phyloP scores from a whole-genome alignment of 805 yeast species.

The Jamesozyma piceae region DNA sequence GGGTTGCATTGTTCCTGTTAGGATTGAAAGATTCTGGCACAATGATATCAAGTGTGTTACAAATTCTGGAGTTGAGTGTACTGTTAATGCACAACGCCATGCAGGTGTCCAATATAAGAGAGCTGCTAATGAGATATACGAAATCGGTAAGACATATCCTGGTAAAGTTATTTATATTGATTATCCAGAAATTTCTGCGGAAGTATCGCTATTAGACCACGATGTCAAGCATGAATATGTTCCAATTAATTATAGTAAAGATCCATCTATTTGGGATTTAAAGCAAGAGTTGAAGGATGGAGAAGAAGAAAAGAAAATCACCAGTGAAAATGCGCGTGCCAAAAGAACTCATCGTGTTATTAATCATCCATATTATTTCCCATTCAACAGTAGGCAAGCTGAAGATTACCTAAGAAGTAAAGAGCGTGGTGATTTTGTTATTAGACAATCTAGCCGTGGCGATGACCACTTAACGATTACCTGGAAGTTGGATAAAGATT shows the following conservation, averaged over 20 bases:
- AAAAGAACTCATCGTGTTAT: constrained; percentile 62
- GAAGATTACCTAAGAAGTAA: constrained; percentile 86
- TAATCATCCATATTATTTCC: constrained; percentile 85
- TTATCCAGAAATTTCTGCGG: constrained; percentile 66
- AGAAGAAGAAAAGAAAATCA: constrained; percentile 40
- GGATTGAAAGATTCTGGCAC: constrained; percentile 43
- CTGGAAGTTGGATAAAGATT: constrained; percentile 88
- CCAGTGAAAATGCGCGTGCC: constrained; percentile 55
- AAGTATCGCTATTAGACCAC: constrained; percentile 56
- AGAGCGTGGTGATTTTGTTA: constrained; percentile 83
- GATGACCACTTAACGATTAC: constrained; percentile 82
- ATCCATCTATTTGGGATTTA: constrained; percentile 69
- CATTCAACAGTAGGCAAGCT: constrained; percentile 78
- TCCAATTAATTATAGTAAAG: constrained; percentile 35
- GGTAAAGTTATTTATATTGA: constrained; percentile 67
- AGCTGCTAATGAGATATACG: constrained; percentile 37
- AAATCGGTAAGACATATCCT: constrained; percentile 74
- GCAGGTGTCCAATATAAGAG: constrained; percentile 38
- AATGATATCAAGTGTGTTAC: constrained; percentile 36
- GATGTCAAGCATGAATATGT: constrained; percentile 48
- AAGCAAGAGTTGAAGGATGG: constrained; percentile 62
- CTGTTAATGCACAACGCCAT: constrained; percentile 40
- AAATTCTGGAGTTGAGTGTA: constrained; percentile 58
- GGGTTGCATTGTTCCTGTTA: constrained; percentile 70
- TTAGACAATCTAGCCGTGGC: constrained; percentile 91